These are phyloP conservation scores for Apiotrichum akiyoshidainum DNA, from an alignment of 1,284 basidiomycete species.

Conservation along the genomic window DNA sequence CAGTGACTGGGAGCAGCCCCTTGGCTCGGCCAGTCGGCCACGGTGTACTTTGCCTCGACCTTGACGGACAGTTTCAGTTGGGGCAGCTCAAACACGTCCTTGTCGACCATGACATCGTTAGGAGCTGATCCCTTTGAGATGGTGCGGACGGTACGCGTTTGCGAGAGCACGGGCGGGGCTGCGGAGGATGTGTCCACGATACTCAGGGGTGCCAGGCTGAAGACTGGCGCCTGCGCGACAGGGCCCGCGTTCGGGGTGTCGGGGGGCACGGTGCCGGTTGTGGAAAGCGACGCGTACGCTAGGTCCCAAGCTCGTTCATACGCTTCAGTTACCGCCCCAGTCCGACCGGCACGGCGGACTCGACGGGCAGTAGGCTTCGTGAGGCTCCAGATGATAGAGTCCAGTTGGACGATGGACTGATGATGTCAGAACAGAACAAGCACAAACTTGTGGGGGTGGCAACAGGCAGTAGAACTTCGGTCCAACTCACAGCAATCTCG, in stretches of 20 bases:
- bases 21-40: not conserved
- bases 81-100: not conserved
- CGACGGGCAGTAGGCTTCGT: not conserved
- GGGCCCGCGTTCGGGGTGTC: not conserved
- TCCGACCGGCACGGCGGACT: not conserved
- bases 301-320: constrained; percentile 4
- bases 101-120: not conserved
- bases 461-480: not conserved
- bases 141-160: not conserved
- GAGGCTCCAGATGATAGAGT: not conserved
- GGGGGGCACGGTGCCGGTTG: not conserved
- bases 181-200: not conserved
- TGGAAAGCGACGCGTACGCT: not conserved
- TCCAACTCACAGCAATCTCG: not conserved
- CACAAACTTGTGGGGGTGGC: not conserved
- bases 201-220: not conserved
- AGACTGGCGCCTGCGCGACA: not conserved
- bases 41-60: not conserved
- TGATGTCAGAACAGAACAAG: not conserved
- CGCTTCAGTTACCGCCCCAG: not conserved
- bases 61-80: not conserved
- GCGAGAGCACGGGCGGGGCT: not conserved
- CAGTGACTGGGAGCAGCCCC: no score
- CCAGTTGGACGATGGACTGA: not conserved
- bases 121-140: not conserved